These are phyloP conservation scores for Globisporangium perplexum DNA, from an alignment of 352 stramenopile species.

Conservation along the genomic window DNA sequence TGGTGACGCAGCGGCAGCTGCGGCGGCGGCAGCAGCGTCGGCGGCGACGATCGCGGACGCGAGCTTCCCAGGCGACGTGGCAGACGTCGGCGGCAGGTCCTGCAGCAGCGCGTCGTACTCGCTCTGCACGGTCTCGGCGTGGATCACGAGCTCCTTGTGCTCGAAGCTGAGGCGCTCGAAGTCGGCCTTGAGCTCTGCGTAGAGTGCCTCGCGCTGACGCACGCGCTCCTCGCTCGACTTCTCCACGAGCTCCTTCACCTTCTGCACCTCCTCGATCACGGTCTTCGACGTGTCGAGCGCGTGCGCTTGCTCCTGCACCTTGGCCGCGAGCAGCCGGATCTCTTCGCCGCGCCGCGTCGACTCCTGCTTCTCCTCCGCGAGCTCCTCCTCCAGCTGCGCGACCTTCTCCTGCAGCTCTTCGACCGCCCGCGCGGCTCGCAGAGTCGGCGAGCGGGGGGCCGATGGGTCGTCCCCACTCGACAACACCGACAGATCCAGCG, in stretches of 20 bases:
- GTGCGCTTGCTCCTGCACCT: slow-evolving; percentile 52
- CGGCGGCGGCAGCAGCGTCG: slow-evolving; percentile 15
- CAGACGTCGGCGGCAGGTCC: slow-evolving; percentile 35
- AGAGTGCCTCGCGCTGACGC: slow-evolving; percentile 51
- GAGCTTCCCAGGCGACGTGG: slow-evolving; percentile 32
- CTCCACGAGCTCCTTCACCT: slow-evolving; percentile 61
- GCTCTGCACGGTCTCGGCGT: slow-evolving; percentile 69
- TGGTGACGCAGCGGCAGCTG: background rate
- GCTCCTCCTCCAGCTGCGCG: slow-evolving; percentile 64
- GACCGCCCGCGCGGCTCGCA: slow-evolving; percentile 48
- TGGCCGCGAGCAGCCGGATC: slow-evolving; percentile 62
- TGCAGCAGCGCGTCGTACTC: slow-evolving; percentile 61
- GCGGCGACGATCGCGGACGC: slow-evolving; percentile 20
- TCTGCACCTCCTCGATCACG: slow-evolving; percentile 56
- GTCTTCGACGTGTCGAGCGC: slow-evolving; percentile 54
- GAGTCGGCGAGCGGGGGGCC: slow-evolving; percentile 31
- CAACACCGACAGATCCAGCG: slow-evolving; percentile 23
- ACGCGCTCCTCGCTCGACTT: slow-evolving; percentile 63
- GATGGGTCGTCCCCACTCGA: background rate
- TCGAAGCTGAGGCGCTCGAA: slow-evolving; percentile 80
- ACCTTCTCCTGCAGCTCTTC: slow-evolving; percentile 71
- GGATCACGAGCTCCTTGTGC: slow-evolving; percentile 75
- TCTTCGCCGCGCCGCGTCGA: slow-evolving; percentile 68
- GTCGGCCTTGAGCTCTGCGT: slow-evolving; percentile 49
- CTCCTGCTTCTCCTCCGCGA: slow-evolving; percentile 76